phyloP scores from a whole-genome alignment of 1,284 basidiomycete species.

The Tylopilus sp. region DNA sequence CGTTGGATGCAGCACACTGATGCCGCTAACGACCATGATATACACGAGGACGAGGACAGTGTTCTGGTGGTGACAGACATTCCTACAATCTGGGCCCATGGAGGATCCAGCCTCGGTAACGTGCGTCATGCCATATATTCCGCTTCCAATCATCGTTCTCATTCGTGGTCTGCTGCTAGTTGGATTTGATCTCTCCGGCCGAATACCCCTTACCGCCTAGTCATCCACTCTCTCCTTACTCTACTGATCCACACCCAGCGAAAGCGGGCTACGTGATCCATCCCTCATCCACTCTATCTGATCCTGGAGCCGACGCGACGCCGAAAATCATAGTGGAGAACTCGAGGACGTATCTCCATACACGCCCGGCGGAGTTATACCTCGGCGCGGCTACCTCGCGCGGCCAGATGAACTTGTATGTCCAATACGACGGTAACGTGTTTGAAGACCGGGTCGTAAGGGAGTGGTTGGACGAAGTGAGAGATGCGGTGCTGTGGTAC shows the following conservation, averaged over 20 bases:
- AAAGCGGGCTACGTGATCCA: conserved; percentile 24
- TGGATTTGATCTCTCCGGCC: conserved; percentile 6
- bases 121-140: neutral
- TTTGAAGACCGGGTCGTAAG: neutral
- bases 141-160: neutral
- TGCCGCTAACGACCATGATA: neutral
- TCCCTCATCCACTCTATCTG: neutral
- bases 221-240: conserved; percentile 21
- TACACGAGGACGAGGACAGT: neutral
- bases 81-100: conserved; percentile 9
- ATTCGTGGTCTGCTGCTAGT: neutral
- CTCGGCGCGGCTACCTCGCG: neutral
- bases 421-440: neutral
- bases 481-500: neutral
- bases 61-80: conserved; percentile 7
- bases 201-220: conserved; percentile 23
- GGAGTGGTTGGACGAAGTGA: conserved; percentile 1
- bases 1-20: conserved; percentile 13
- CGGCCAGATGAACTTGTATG: neutral
- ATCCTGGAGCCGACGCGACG: neutral
- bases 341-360: conserved; percentile 30
- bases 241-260: conserved; percentile 10
- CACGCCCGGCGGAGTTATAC: neutral
- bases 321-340: conserved; percentile 10
- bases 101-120: conserved; percentile 6